Base-by-base conservation (phyloP, 345 rosid species). In the Balakata baccata region DNA sequence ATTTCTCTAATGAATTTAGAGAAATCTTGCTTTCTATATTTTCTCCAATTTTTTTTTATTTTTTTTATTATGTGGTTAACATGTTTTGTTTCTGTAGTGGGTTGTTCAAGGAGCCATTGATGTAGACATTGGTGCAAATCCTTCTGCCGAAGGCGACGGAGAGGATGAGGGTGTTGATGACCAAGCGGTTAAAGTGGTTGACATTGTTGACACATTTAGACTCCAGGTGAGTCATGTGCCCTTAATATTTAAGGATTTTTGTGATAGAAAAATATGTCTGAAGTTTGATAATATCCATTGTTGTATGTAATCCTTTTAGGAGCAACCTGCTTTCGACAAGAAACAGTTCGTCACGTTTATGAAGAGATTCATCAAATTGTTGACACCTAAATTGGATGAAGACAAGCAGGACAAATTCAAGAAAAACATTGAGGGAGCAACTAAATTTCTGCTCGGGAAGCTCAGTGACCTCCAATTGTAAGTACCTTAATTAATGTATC, bases 161-260 rank as follows among this genome's bases (percentile, higher is more conserved):
- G 98, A 84, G 0, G 99, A 90, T 11, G 99, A 96, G 72, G 90
- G 93, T 79, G 97, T 91, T 75, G 98, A 96, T 85, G 97, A 96
- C 79, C 84, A 86, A 70, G 70, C 79, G 43, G 84, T 70, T 46
- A 96, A 93, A 88, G 97, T 93, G 63, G 97, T 96, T n/a, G 98
- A 96, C 88, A 91, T 96, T 47, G 96, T 91, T 0, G 97, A 93
- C 89, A 96, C 98, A 59, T 96, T 96, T 75, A 91, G 99, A 83
- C 99, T 96, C 39, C 99, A 96, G 96, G 98, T 94, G 71, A 5
- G 80, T 74, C 49, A 14, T 13, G 5, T 29, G 10, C 22, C 25
- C 59, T 18, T n/a, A 18, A 6, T 54, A 0, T 54, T 6, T 43
- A 10, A 54, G 5, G 59, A 29, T 29, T 29, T 29, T 29, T 29